Conservation (phyloP, 805 yeast genomes). For the Naumovozyma baii region DNA sequence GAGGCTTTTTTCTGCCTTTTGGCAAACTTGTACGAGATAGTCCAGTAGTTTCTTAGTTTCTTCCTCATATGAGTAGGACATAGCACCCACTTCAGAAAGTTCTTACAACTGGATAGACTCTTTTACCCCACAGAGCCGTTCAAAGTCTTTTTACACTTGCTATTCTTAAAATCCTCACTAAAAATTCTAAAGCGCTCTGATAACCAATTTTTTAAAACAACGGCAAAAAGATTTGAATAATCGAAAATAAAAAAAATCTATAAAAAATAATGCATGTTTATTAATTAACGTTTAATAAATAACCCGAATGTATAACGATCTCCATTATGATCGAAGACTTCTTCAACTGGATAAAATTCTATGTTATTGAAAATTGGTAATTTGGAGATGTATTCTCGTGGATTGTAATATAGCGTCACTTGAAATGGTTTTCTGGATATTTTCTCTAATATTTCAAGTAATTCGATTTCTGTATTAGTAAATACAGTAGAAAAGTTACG, state of each 20-base stretch:
- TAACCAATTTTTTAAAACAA: no score
- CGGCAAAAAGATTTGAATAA: no score
- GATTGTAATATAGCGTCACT: conserved; percentile 14
- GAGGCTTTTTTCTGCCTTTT: background rate
- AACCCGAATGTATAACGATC: conserved; percentile 12
- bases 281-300: conserved; percentile 5
- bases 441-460: conserved; percentile 2
- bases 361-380: conserved; percentile 4
- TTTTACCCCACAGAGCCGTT: no score
- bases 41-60: background rate
- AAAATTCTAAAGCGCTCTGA: no score
- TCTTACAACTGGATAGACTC: no score
- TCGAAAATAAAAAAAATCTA: no score
- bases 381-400: background rate
- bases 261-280: background rate
- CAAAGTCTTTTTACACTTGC: no score
- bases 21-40: background rate
- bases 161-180: no score
- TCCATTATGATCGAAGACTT: conserved; percentile 21
- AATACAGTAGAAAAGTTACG: conserved; percentile 13
- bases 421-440: conserved; percentile 4
- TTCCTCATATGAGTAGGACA: background rate
- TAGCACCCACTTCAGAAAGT: no score
- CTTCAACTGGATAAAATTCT: conserved; percentile 21
- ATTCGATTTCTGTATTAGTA: conserved; percentile 7